Conservation (phyloP, 2,329 filamentous ascomycete genomes). For the Sordariomycetes sp. region DNA sequence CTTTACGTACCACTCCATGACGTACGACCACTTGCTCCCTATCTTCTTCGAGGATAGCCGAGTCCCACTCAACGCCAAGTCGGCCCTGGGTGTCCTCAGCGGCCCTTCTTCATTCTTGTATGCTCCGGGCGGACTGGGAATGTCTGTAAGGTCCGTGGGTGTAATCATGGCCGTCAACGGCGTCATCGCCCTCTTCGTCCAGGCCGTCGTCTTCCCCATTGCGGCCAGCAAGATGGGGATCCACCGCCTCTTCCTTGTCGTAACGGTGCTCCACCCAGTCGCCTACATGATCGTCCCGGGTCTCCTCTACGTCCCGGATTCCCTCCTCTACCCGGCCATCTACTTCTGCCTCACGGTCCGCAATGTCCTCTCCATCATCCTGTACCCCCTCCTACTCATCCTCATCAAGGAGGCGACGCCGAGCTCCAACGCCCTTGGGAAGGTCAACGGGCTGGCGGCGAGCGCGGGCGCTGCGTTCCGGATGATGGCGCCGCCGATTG, state of each 20-base stretch:
- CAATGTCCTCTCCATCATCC: slow-evolving; percentile 50
- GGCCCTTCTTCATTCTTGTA: slow-evolving; percentile 33
- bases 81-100: slow-evolving; percentile 6
- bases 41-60: slow-evolving; percentile 83
- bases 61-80: slow-evolving; percentile 15
- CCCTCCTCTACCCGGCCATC: slow-evolving; percentile 42
- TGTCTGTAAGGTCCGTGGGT: slow-evolving; percentile 52
- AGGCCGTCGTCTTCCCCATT: slow-evolving; percentile 50
- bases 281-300: slow-evolving; percentile 49
- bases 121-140: slow-evolving; percentile 50
- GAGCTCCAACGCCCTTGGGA: slow-evolving; percentile 43
- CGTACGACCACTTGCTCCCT: slow-evolving; percentile 81
- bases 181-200: slow-evolving; percentile 46
- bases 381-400: slow-evolving; percentile 58
- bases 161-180: slow-evolving; percentile 50
- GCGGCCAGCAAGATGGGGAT: slow-evolving; percentile 48
- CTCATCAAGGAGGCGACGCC: slow-evolving; percentile 58
- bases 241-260: slow-evolving; percentile 45
- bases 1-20: slow-evolving; percentile 94
- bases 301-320: slow-evolving; percentile 43
- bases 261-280: slow-evolving; percentile 50
- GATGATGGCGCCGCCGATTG: slow-evolving; percentile 55
- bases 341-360: slow-evolving; percentile 47
- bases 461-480: slow-evolving; percentile 56
- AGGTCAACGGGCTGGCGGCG: slow-evolving; percentile 55